Evolutionary conservation across 2,329 filamentous ascomycete genomes (phyloP).

Genomic region (Cryphonectria parasitica): DNA sequence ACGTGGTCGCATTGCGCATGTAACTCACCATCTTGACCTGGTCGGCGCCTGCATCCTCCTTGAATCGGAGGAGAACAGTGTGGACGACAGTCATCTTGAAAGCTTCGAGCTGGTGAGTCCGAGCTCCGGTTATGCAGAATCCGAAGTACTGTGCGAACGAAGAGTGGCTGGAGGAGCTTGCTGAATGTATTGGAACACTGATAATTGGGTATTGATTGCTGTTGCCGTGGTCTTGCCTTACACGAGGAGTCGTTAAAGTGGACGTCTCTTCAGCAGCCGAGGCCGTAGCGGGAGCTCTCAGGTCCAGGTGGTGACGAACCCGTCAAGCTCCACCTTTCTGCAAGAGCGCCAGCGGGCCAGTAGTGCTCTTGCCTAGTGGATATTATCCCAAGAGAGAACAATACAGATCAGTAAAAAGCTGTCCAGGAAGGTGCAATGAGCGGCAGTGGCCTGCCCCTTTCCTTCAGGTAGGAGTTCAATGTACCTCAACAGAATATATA

Average conservation of each 20-base stretch:
- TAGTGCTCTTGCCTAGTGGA: background rate
- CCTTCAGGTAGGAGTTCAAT: too few relatives aligned
- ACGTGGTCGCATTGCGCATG: background rate
- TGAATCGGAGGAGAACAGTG: slow-evolving; percentile 70
- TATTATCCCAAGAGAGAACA: too few relatives aligned
- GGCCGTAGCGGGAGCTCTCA: background rate
- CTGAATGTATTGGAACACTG: too few relatives aligned
- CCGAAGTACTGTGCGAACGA: background rate
- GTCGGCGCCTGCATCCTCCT: slow-evolving; percentile 50
- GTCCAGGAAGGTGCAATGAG: background rate
- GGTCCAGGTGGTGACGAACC: background rate
- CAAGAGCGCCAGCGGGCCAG: background rate
- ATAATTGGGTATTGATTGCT: background rate
- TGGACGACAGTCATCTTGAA: slow-evolving; percentile 63
- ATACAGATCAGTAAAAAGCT: background rate
- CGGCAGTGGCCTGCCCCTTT: background rate
- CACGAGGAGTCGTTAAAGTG: background rate
- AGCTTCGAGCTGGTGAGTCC: background rate
- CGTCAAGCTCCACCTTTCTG: background rate
- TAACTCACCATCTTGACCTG: slow-evolving; percentile 59
- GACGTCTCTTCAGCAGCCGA: background rate
- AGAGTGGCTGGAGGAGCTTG: background rate
- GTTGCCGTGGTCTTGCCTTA: background rate
- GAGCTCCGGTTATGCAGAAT: background rate
- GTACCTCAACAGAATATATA: background rate